Base-by-base conservation (phyloP, 2,329 filamentous ascomycete species). In the Lasiodiplodia hormozganensis region DNA sequence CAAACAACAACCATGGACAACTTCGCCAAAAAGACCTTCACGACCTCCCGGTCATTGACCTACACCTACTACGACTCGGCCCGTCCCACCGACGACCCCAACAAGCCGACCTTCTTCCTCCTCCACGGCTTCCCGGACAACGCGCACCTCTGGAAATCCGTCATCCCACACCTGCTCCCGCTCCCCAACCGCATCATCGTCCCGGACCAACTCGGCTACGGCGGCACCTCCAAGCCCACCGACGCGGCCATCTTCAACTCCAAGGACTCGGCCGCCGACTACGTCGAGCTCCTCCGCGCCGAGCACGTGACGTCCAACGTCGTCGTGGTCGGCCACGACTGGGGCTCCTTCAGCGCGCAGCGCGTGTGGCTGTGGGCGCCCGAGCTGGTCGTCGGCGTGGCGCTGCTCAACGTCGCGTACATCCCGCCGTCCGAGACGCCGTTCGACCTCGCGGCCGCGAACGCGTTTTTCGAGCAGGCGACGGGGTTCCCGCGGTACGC, bases 51-150 rank as follows among this genome's bases (percentile, higher is more conserved):
- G n/a, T 73, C 38, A 2, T n/a, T 69, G 14, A 76, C 73, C 11
- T 77, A 77, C 62, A 75, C 72, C 12, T 77, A 76, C 71, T 77
- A 76, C 67, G 69, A 69, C 7, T 72, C 74, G 4, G 69, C 72
- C 0, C 51, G 36, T 8, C 75, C 75, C 10, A 7, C n/a, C 36
- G 12, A 31, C 36, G 23, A 6, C 21, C 6, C 31, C 7, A 10
- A 2, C 31, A 31, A 28, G 3, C 57, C 57, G 2, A 71, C 74
- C 12, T 70, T 77, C 23, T 60, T 77, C 65, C 72, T 77, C 65
- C 86, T 82, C 23, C 85, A 87, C 74, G 85, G 85, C 69, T 87
- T 82, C 72, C 85, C 85, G 4, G 83, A 85, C 70, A 75, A 78
- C 49, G 82, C 83, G 0, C 74, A 76, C 2, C 75, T 85, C 36